Evolutionary conservation across 345 rosid genomes (phyloP).

Genomic region (Draba incana): DNA sequence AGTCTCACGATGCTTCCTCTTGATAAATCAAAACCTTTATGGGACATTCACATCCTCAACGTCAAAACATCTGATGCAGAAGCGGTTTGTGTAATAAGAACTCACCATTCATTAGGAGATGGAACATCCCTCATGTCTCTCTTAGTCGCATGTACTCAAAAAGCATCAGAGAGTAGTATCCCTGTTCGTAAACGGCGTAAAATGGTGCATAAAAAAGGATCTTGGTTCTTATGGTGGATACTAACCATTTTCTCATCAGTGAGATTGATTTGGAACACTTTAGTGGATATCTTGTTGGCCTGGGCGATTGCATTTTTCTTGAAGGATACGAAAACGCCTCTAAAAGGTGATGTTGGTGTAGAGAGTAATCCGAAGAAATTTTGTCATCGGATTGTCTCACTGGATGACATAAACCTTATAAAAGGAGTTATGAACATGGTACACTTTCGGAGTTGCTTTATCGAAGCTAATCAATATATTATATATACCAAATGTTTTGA

Average conservation of each 20-base stretch:
- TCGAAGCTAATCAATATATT: background rate
- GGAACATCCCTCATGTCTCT: slow-evolving; percentile 63
- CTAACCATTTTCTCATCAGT: slow-evolving; percentile 33
- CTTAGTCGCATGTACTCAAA: slow-evolving; percentile 50
- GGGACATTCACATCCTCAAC: slow-evolving; percentile 83
- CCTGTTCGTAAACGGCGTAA: slow-evolving; percentile 42
- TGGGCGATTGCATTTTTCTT: slow-evolving; percentile 41
- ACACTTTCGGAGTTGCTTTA: background rate
- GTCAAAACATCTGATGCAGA: slow-evolving; percentile 64
- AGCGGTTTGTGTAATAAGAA: slow-evolving; percentile 44
- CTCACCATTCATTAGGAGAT: slow-evolving; percentile 66
- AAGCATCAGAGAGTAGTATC: slow-evolving; percentile 48
- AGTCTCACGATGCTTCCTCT: slow-evolving; percentile 54
- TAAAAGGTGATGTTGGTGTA: slow-evolving; percentile 41
- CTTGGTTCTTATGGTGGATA: slow-evolving; percentile 42
- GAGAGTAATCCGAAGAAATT: slow-evolving; percentile 25
- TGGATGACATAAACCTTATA: slow-evolving; percentile 56
- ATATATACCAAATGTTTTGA: no score
- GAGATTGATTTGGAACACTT: slow-evolving; percentile 53
- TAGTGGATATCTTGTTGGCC: slow-evolving; percentile 46
- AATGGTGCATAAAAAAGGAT: background rate
- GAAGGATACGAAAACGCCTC: slow-evolving; percentile 35
- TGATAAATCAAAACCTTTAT: slow-evolving; percentile 59
- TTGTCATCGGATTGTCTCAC: slow-evolving; percentile 44
- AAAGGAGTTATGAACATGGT: slow-evolving; percentile 29